phyloP scores from a whole-genome alignment of 495 filamentous ascomycete species.

The Staphylotrichum tortipilum region DNA sequence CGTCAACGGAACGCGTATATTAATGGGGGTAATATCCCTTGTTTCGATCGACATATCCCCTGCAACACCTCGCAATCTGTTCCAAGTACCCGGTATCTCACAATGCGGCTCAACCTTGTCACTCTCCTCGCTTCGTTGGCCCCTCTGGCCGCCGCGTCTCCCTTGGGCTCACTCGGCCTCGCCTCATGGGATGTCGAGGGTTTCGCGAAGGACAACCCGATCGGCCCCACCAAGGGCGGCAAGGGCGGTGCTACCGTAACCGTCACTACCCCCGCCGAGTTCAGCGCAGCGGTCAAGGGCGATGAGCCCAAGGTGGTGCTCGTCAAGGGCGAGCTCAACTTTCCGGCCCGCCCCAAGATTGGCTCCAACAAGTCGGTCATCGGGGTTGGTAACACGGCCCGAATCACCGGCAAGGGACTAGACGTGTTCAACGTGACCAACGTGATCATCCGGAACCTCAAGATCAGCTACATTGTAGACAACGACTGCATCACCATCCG shows the following conservation, averaged over 20 bases:
- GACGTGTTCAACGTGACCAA: constrained; percentile 37
- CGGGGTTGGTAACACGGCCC: constrained; percentile 34
- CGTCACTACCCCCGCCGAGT: constrained; percentile 45
- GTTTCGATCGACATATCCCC: neutral
- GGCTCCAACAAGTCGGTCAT: constrained; percentile 50
- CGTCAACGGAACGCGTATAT: neutral
- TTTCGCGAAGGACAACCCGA: constrained; percentile 31
- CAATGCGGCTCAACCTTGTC: constrained; percentile 8
- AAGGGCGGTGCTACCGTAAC: constrained; percentile 47
- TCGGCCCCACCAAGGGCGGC: constrained; percentile 49
- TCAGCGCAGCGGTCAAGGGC: constrained; percentile 38
- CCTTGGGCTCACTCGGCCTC: constrained; percentile 1
- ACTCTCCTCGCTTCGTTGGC: neutral
- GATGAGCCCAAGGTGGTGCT: constrained; percentile 38
- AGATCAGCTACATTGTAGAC: constrained; percentile 47
- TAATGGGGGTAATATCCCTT: neutral
- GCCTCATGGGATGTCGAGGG: constrained; percentile 24
- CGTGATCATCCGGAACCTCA: constrained; percentile 56
- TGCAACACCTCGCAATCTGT: neutral
- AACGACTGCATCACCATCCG: constrained; percentile 55
- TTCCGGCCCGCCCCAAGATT: constrained; percentile 35
- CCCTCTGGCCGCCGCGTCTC: neutral
- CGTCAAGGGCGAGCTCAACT: constrained; percentile 37
- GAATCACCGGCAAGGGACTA: constrained; percentile 32
- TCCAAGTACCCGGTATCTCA: neutral